Conservation (phyloP, 177 flowering plant species). For the Telopea speciosissima region DNA sequence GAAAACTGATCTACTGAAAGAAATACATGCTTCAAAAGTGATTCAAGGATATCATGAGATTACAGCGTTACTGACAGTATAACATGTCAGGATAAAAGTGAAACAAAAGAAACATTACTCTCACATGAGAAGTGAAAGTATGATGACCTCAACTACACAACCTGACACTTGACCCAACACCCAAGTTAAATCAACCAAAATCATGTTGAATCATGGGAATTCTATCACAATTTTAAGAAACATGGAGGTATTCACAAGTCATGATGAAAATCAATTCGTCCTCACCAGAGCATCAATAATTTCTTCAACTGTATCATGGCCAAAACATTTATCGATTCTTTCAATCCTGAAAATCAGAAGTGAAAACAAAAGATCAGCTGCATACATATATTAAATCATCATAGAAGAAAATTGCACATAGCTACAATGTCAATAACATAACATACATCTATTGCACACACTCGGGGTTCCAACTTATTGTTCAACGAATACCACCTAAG, state of each 20-base stretch:
- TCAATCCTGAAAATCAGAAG: constrained; percentile 44
- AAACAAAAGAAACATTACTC: neutral
- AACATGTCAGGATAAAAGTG: neutral
- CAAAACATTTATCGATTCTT: constrained; percentile 64
- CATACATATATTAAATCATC: too few relatives aligned
- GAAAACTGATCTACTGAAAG: neutral
- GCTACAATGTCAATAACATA: too few relatives aligned
- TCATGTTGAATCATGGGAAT: neutral
- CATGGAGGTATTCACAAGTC: neutral
- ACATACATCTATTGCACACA: too few relatives aligned
- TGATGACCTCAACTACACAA: neutral
- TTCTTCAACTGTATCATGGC: constrained; percentile 88
- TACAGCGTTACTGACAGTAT: neutral
- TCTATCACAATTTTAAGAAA: neutral
- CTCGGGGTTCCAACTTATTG: too few relatives aligned
- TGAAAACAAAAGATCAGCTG: too few relatives aligned
- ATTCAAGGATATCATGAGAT: neutral
- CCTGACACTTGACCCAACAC: neutral
- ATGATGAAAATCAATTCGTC: neutral
- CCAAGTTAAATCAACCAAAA: neutral
- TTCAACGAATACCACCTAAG: too few relatives aligned
- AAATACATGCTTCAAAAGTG: neutral
- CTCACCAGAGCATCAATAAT: constrained; percentile 86
- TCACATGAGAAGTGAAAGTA: neutral
- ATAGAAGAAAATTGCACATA: too few relatives aligned